Conservation (phyloP, 805 yeast genomes). For the Yamadazyma endophytica region DNA sequence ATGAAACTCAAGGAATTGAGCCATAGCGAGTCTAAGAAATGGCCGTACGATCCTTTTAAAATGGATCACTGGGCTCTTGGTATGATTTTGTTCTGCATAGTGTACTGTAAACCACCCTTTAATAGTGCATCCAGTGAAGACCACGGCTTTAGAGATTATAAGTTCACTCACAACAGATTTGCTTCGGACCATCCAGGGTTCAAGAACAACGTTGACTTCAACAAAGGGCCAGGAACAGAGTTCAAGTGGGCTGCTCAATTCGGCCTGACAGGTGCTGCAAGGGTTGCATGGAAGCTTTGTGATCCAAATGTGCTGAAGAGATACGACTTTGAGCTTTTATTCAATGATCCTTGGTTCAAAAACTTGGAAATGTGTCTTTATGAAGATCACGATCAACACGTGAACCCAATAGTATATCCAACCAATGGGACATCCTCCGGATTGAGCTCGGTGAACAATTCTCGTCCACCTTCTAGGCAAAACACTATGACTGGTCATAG, state of each 20-base stretch:
- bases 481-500: slow-evolving; percentile 15
- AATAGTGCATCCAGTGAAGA: slow-evolving; percentile 45
- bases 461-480: slow-evolving; percentile 29
- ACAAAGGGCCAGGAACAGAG: slow-evolving; percentile 66
- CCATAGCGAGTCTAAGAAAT: slow-evolving; percentile 25
- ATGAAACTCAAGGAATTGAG: slow-evolving; percentile 43
- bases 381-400: slow-evolving; percentile 41
- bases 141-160: slow-evolving; percentile 52
- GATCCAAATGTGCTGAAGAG: slow-evolving; percentile 58
- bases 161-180: slow-evolving; percentile 42
- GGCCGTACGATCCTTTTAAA: slow-evolving; percentile 58
- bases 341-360: slow-evolving; percentile 62
- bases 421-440: slow-evolving; percentile 1
- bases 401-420: slow-evolving; percentile 23
- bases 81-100: slow-evolving; percentile 56
- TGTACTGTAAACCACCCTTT: slow-evolving; percentile 61
- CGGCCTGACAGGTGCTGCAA: slow-evolving; percentile 55
- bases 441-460: slow-evolving; percentile 15
- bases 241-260: slow-evolving; percentile 64
- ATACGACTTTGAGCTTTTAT: slow-evolving; percentile 49
- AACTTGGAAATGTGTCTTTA: slow-evolving; percentile 56
- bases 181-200: slow-evolving; percentile 44
- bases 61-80: slow-evolving; percentile 78
- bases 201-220: slow-evolving; percentile 39
- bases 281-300: slow-evolving; percentile 71